phyloP scores from a whole-genome alignment of 2,329 filamentous ascomycete species.

The Phialocephala sp. region DNA sequence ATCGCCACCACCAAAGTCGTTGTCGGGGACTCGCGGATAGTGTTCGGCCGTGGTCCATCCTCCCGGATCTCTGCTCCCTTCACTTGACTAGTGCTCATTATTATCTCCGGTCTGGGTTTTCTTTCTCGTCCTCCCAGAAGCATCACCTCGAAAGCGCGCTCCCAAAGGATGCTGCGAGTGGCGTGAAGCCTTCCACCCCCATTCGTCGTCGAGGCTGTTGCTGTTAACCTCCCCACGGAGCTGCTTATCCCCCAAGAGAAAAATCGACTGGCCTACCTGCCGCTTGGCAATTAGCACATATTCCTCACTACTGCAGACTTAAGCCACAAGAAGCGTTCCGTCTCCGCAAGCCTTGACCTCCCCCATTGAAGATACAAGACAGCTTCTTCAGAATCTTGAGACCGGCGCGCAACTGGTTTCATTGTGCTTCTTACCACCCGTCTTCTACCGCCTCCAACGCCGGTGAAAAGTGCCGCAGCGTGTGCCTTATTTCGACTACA shows the following conservation, averaged over 20 bases:
- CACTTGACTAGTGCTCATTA: constrained; percentile 16
- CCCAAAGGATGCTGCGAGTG: constrained; percentile 37
- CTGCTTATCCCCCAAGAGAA: constrained; percentile 36
- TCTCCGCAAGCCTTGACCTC: constrained; percentile 32
- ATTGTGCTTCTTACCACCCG: constrained; percentile 31
- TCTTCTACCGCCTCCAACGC: constrained; percentile 32
- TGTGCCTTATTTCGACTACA: constrained; percentile 34
- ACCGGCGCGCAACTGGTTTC: constrained; percentile 27
- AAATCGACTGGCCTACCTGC: constrained; percentile 35
- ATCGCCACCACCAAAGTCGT: constrained; percentile 25
- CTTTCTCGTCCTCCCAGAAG: constrained; percentile 21
- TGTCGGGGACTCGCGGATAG: constrained; percentile 18
- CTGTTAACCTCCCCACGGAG: constrained; percentile 36
- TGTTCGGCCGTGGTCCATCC: constrained; percentile 18
- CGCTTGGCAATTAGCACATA: constrained; percentile 39
- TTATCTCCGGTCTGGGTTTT: constrained; percentile 11
- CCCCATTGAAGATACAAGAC: constrained; percentile 35
- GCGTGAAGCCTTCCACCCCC: constrained; percentile 33
- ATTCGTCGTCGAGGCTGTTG: constrained; percentile 38
- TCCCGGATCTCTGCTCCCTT: constrained; percentile 19
- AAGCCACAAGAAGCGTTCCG: constrained; percentile 38
- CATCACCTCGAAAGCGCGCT: constrained; percentile 21
- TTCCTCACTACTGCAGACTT: constrained; percentile 32
- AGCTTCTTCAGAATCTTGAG: constrained; percentile 30
- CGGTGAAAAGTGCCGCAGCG: constrained; percentile 33